These are phyloP conservation scores for Parastagonospora nodorum DNA, from an alignment of 2,329 filamentous ascomycete genomes.

Conservation along the genomic window DNA sequence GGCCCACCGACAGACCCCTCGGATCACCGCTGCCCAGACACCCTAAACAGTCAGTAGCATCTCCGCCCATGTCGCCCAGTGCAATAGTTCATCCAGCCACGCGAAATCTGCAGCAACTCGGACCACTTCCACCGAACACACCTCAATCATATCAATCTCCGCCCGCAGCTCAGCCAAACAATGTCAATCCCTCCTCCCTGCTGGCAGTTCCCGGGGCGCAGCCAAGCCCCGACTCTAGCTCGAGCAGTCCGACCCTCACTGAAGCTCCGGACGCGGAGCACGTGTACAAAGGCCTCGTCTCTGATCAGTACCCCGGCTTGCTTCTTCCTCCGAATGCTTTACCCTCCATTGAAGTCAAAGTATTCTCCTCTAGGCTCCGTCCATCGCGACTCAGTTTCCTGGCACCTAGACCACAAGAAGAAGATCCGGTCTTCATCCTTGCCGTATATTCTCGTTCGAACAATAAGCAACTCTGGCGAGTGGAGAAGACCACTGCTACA, in stretches of 20 bases:
- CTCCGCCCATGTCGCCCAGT: slow-evolving; percentile 71
- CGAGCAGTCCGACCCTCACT: slow-evolving; percentile 27
- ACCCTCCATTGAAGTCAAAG: slow-evolving; percentile 81
- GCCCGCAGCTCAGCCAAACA: slow-evolving; percentile 40
- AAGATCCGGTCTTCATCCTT: slow-evolving; percentile 92
- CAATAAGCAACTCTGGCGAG: slow-evolving; percentile 82
- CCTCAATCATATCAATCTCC: slow-evolving; percentile 66
- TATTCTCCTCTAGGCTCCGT: slow-evolving; percentile 92
- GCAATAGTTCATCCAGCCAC: slow-evolving; percentile 67
- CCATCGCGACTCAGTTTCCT: slow-evolving; percentile 86
- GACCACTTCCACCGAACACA: slow-evolving; percentile 73
- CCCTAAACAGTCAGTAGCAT: slow-evolving; percentile 60
- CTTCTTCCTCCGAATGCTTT: slow-evolving; percentile 87
- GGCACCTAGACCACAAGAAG: slow-evolving; percentile 78
- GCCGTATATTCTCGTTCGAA: slow-evolving; percentile 81
- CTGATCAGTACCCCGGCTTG: slow-evolving; percentile 84
- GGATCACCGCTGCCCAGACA: slow-evolving; percentile 64
- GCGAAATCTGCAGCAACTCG: slow-evolving; percentile 73
- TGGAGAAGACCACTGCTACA: slow-evolving; percentile 88
- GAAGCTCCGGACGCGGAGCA: slow-evolving; percentile 47
- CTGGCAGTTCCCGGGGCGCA: slow-evolving; percentile 39
- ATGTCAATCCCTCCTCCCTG: slow-evolving; percentile 28
- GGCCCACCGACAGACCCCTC: slow-evolving; percentile 64
- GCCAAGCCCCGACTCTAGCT: slow-evolving; percentile 40
- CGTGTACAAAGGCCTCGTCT: slow-evolving; percentile 78